Percentiles rank a stretch among this genome's conserved stretches.
Conservation (phyloP, 768 basidiomycete genomes). For the Lanmaoa pseudosensibilis region DNA sequence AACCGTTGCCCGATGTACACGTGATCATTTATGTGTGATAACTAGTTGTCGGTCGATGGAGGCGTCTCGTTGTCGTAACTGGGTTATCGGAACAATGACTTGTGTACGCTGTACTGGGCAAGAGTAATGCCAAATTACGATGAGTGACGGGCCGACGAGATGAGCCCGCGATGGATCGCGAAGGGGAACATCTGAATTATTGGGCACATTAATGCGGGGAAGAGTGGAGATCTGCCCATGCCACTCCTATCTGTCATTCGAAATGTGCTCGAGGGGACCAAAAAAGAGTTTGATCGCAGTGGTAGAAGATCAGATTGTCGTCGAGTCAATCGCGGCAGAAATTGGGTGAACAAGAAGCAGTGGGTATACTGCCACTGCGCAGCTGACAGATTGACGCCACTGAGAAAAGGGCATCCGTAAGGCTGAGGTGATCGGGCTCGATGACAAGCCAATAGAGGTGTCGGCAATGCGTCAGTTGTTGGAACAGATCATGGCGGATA, state of each 20-base stretch:
- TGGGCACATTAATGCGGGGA: slow-evolving; percentile 15
- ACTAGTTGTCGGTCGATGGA: slow-evolving; percentile 16
- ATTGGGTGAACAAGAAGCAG: slow-evolving; percentile 2
- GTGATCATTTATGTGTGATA: not conserved
- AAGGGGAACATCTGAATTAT: not conserved
- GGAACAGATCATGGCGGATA: slow-evolving; percentile 10
- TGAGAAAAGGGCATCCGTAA: not conserved
- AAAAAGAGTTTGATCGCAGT: slow-evolving; percentile 16
- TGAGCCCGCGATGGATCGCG: slow-evolving; percentile 26
- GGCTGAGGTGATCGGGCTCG: not conserved
- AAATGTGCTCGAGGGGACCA: not conserved
- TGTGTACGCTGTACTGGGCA: not conserved
- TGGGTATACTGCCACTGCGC: slow-evolving; percentile 3
- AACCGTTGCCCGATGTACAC: not conserved
- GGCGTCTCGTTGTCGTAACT: slow-evolving; percentile 15
- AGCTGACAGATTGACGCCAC: not conserved
- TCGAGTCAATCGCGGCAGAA: slow-evolving; percentile 11
- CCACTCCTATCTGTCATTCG: slow-evolving; percentile 14
- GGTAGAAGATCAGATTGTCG: slow-evolving; percentile 25
- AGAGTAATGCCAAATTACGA: slow-evolving; percentile 1
- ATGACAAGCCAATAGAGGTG: not conserved
- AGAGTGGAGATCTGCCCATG: slow-evolving; percentile 10
- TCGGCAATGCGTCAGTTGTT: not conserved
- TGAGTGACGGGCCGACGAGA: slow-evolving; percentile 4
- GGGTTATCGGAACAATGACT: not conserved